Evolutionary conservation across 192 early-diverging fungal genomes (phyloP).

Genomic region (Backusella macrospora): DNA sequence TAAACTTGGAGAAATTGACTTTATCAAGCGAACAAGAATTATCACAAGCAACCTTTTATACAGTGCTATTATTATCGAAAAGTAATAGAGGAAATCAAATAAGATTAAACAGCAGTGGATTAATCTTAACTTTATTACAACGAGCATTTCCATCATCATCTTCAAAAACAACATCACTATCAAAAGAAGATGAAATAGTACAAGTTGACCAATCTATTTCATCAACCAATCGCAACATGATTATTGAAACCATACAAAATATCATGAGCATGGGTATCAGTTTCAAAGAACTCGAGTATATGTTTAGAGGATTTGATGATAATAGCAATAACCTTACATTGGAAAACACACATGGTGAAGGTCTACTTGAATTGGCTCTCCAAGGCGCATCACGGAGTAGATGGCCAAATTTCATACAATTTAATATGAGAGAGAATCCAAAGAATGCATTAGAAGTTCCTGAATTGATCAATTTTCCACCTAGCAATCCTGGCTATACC

Average conservation of each 20-base stretch:
- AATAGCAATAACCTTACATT: not conserved
- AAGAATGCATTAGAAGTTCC: constrained; percentile 46
- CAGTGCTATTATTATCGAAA: constrained; percentile 46
- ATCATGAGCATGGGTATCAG: constrained; percentile 60
- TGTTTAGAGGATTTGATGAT: constrained; percentile 53
- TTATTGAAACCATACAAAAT: constrained; percentile 49
- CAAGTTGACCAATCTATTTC: constrained; percentile 9
- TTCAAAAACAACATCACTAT: too few species aligned
- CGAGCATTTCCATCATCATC: constrained; percentile 33
- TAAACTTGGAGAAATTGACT: constrained; percentile 32
- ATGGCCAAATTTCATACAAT: constrained; percentile 66
- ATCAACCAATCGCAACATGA: not conserved
- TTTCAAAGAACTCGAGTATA: constrained; percentile 53
- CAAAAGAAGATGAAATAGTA: constrained; percentile 17
- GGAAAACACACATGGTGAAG: constrained; percentile 31
- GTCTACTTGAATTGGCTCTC: constrained; percentile 54
- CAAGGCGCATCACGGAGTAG: constrained; percentile 53
- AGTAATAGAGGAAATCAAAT: constrained; percentile 59
- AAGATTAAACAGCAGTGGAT: constrained; percentile 49
- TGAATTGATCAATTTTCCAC: constrained; percentile 57
- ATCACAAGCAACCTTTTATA: constrained; percentile 30
- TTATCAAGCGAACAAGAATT: constrained; percentile 30
- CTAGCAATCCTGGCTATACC: constrained; percentile 57
- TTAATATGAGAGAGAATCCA: constrained; percentile 44
- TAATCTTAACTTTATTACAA: constrained; percentile 44